phyloP scores from a whole-genome alignment of 371 early-diverging fungal species.

The Capillidium heterosporum region DNA sequence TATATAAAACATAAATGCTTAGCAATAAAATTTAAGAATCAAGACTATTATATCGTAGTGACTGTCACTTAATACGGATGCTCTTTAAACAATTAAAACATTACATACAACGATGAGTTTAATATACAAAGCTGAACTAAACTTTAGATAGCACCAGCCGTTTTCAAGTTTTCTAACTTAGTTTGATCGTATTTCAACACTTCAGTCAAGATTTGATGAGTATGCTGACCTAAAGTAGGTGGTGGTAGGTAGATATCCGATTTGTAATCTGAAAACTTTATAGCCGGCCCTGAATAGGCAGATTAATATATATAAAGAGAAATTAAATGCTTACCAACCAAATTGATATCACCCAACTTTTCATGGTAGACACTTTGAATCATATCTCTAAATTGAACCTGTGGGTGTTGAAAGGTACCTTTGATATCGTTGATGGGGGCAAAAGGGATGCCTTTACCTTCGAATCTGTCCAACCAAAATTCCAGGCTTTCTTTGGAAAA shows the following conservation, averaged over 20 bases:
- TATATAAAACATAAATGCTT: too few relatives aligned
- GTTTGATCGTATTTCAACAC: conserved; percentile 32
- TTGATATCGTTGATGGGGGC: conserved; percentile 71
- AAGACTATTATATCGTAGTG: too few relatives aligned
- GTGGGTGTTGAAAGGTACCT: conserved; percentile 77
- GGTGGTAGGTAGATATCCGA: conserved; percentile 56
- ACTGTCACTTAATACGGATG: too few relatives aligned
- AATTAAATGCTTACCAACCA: conserved; percentile 23
- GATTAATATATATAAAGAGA: background rate
- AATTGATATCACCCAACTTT: conserved; percentile 51
- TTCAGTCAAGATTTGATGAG: conserved; percentile 39
- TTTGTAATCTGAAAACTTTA: conserved; percentile 40
- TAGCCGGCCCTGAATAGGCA: conserved; percentile 33
- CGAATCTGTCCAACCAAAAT: conserved; percentile 42
- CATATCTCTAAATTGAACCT: conserved; percentile 54
- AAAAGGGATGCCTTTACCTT: conserved; percentile 54
- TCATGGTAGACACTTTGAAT: conserved; percentile 68
- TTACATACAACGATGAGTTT: too few relatives aligned
- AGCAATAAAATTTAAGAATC: too few relatives aligned
- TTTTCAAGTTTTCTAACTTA: conserved; percentile 18
- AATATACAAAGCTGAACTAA: too few relatives aligned
- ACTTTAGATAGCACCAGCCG: conserved; percentile 15
- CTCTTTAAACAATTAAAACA: too few relatives aligned
- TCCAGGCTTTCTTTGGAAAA: conserved; percentile 26
- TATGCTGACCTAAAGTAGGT: conserved; percentile 78